These are phyloP conservation scores for Neocatenulostroma microsporum DNA, from an alignment of 2,329 filamentous ascomycete genomes.

Conservation along the genomic window DNA sequence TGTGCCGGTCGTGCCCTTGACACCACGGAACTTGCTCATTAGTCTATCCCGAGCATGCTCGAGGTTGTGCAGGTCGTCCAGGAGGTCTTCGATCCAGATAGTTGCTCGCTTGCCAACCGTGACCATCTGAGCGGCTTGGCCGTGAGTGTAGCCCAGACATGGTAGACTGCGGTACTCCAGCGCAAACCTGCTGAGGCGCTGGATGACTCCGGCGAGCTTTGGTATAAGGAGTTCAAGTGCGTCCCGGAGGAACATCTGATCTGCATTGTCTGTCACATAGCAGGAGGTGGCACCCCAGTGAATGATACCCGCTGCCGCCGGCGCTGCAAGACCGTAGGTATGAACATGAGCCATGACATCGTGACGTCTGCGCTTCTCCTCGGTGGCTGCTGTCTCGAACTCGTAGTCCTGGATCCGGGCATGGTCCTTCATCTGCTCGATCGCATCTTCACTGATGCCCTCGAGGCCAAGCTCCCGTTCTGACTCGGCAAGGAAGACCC, in stretches of 20 bases:
- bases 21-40: slow-evolving; percentile 59
- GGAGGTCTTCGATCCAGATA: slow-evolving; percentile 67
- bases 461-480: slow-evolving; percentile 72
- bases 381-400: slow-evolving; percentile 40
- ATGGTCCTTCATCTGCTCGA: slow-evolving; percentile 41
- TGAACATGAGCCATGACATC: slow-evolving; percentile 51
- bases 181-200: slow-evolving; percentile 66
- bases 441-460: slow-evolving; percentile 58
- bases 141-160: slow-evolving; percentile 69
- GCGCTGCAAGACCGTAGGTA: slow-evolving; percentile 62
- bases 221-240: slow-evolving; percentile 67
- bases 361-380: slow-evolving; percentile 40
- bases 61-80: slow-evolving; percentile 67
- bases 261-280: slow-evolving; percentile 66
- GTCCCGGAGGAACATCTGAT: slow-evolving; percentile 63
- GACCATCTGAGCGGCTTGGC: slow-evolving; percentile 52
- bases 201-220: slow-evolving; percentile 71
- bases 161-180: slow-evolving; percentile 64
- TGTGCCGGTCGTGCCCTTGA: slow-evolving; percentile 65
- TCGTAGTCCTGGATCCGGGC: slow-evolving; percentile 41
- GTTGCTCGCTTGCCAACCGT: slow-evolving; percentile 59
- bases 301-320: slow-evolving; percentile 73
- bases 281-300: slow-evolving; percentile 63
- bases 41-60: slow-evolving; percentile 62
- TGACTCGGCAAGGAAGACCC: slow-evolving; percentile 74